Percentiles rank a stretch among this genome's conserved stretches.
phyloP scores from a whole-genome alignment of 805 yeast species.

The Saccharomycopsis vini region DNA sequence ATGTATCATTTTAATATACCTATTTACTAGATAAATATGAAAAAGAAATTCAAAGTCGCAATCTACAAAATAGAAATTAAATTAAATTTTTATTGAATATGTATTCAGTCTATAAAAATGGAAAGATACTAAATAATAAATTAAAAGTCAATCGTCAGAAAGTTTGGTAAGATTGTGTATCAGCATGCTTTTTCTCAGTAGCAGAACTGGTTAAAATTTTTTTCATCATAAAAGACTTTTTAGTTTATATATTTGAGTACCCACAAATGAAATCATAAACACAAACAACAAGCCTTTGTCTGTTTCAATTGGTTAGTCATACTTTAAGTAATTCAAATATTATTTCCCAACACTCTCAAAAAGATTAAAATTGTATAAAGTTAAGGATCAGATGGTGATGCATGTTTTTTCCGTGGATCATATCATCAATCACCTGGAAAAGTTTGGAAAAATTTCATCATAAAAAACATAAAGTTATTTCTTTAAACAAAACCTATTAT shows the following conservation, averaged over 20 bases:
- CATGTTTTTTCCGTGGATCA: conserved; percentile 19
- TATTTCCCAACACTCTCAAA: too few species aligned
- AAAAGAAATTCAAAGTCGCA: too few species aligned
- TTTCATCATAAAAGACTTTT: conserved; percentile 14
- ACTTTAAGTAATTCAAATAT: too few species aligned
- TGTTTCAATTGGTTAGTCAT: neutral
- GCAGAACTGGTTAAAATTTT: conserved; percentile 20
- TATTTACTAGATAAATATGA: too few species aligned
- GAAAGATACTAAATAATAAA: too few species aligned
- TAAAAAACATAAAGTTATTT: neutral
- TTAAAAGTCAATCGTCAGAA: neutral
- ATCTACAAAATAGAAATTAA: too few species aligned
- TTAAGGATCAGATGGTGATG: conserved; percentile 17
- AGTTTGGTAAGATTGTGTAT: conserved; percentile 16
- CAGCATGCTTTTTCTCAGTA: conserved; percentile 18
- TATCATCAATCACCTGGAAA: conserved; percentile 18
- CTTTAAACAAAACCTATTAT: too few species aligned
- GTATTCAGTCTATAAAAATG: too few species aligned
- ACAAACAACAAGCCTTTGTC: conserved; percentile 7
- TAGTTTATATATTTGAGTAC: neutral
- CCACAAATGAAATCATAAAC: neutral
- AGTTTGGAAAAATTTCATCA: conserved; percentile 18
- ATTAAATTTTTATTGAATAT: too few species aligned
- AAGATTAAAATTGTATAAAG: neutral
- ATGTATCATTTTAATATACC: too few species aligned